Base-by-base conservation (phyloP, 371 early-diverging fungal species). In the Fennellomyces sp. region DNA sequence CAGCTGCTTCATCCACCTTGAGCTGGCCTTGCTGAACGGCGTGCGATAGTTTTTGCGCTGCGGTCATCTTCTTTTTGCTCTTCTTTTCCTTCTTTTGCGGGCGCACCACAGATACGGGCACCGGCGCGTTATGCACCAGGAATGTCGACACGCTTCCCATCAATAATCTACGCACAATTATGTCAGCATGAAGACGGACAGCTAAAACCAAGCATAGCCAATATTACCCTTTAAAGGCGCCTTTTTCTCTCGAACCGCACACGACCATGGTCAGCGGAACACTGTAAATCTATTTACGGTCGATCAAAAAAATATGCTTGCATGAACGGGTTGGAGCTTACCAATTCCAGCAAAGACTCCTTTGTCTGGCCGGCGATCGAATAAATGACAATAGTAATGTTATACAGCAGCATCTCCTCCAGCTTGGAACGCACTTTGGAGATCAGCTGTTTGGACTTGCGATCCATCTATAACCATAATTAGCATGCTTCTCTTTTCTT, bases 111-210 rank as follows among this genome's bases (percentile, higher is more conserved):
- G 83, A 73, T 7, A 86, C 86, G 0, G 86, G 86, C 2, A 82
- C 75, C 11, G 83, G 81, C 1, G 86, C 81, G 41, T 83, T 86
- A 33, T 86, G 82, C 0, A 86, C 84, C 31, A 86, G 63, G 58
- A 74, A 86, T 11, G 83, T 81, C 27, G 83, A 83, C 3, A 86
- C 80, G 26, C 83, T 80, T 23, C 86, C 86, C 65, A 86, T 79
- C 2, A 84, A 51, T 57, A 86, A 68, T 0, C 75, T 77, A 53
- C n/a, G 7, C 30, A 58, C 7, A 33, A 13, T 13, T 6, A 33
- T 33, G 35, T 45, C 1, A 45, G 10, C 5, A 45, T 45, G 8
- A 17, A 41, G 12, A 41, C 19, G n/a, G n/a, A n/a, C n/a, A n/a
- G n/a, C n/a, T n/a, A n/a, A n/a, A n/a, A n/a, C n/a, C n/a, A n/a